Conservation (phyloP, 1,284 basidiomycete genomes). For the Phellinidium pouzarii region DNA sequence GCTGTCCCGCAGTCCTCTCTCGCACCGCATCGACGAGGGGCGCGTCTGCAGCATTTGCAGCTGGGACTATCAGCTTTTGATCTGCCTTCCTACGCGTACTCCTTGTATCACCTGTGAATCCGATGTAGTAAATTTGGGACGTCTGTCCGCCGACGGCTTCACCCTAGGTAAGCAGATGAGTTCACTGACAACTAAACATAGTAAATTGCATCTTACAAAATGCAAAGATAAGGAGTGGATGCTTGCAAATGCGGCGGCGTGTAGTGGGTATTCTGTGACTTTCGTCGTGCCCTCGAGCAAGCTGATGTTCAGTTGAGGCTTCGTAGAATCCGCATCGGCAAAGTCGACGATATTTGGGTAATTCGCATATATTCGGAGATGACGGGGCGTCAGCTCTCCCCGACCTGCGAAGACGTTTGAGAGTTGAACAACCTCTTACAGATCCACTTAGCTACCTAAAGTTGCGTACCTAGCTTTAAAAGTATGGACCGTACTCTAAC, state of each 20-base stretch:
- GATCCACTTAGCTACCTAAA: constrained; percentile 1
- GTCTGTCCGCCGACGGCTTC: constrained; percentile 57
- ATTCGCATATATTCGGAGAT: constrained; percentile 65
- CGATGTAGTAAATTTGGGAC: constrained; percentile 67
- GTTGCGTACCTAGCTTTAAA: constrained; percentile 58
- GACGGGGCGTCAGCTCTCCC: constrained; percentile 60
- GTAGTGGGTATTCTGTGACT: constrained; percentile 70
- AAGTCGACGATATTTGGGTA: constrained; percentile 70
- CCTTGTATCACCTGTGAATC: constrained; percentile 70
- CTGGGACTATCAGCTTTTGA: constrained; percentile 61
- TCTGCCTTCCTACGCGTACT: constrained; percentile 51
- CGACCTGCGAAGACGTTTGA: constrained; percentile 52
- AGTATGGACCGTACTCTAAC: constrained; percentile 68
- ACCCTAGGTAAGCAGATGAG: constrained; percentile 35
- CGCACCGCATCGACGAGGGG: constrained; percentile 52
- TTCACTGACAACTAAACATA: not conserved
- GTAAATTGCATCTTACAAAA: constrained; percentile 52
- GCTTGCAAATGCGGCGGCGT: constrained; percentile 68
- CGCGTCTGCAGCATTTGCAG: constrained; percentile 64
- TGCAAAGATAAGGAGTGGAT: constrained; percentile 67
- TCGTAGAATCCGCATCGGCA: constrained; percentile 55
- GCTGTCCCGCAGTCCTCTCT: constrained; percentile 49
- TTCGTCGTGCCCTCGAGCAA: constrained; percentile 61
- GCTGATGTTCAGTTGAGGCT: constrained; percentile 63
- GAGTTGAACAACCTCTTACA: too few relatives aligned